Conservation (phyloP, 1,284 basidiomycete genomes). For the Tremellales sp. region DNA sequence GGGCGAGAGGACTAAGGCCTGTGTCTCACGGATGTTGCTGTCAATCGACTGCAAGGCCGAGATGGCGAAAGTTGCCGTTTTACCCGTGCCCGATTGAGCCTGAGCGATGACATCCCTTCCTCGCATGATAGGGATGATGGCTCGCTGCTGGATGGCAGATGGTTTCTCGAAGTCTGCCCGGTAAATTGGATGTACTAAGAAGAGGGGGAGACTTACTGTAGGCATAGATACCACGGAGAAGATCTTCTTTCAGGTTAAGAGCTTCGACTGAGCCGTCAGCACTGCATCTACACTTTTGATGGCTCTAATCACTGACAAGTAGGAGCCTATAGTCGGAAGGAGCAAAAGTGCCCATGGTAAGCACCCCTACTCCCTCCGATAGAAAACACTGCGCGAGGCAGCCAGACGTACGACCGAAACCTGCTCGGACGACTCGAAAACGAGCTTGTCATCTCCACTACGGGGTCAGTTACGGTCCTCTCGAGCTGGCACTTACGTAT, state of each 20-base stretch:
- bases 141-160: constrained; percentile 97
- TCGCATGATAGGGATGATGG: constrained; percentile 91
- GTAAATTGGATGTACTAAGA: background rate
- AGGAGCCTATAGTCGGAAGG: constrained; percentile 49
- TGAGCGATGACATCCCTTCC: constrained; percentile 96
- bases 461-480: background rate
- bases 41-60: constrained; percentile 93
- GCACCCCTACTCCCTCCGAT: constrained; percentile 46
- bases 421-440: constrained; percentile 96
- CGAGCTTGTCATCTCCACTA: constrained; percentile 66
- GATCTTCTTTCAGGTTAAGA: constrained; percentile 89
- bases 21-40: constrained; percentile 88
- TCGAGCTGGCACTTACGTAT: constrained; percentile 28
- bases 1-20: constrained; percentile 91
- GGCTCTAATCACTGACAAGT: constrained; percentile 41
- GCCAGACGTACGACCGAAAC: constrained; percentile 61
- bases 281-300: background rate
- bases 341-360: constrained; percentile 45
- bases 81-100: constrained; percentile 99
- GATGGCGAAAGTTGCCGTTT: constrained; percentile 98
- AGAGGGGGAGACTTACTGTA: constrained; percentile 68
- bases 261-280: constrained; percentile 72
- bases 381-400: constrained; percentile 28
- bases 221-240: constrained; percentile 94
- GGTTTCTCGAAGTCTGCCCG: constrained; percentile 96